Evolutionary conservation across 176 grass and related monocot genomes (phyloP).

Genomic region (Phyllostachys edulis): DNA sequence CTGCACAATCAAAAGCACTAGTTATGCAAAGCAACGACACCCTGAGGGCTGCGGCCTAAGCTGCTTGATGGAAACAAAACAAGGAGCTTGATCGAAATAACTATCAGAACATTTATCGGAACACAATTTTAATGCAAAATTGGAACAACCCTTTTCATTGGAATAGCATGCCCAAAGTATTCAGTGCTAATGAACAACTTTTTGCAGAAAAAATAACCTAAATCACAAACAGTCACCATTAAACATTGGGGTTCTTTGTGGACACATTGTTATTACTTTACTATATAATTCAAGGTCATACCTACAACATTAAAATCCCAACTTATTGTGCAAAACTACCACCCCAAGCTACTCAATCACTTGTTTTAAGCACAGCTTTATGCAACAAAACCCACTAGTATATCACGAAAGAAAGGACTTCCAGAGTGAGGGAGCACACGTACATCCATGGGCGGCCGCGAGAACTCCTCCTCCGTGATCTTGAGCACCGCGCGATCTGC

Average conservation of each 20-base stretch:
- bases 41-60: neutral
- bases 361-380: neutral
- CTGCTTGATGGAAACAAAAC: neutral
- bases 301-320: neutral
- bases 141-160: neutral
- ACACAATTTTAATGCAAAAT: neutral
- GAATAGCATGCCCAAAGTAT: neutral
- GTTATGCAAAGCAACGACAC: constrained; percentile 11
- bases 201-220: neutral
- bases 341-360: neutral
- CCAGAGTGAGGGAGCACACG: neutral
- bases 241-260: neutral
- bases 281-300: neutral
- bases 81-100: neutral
- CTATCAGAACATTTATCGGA: neutral
- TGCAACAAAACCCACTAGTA: neutral
- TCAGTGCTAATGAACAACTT: neutral
- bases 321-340: neutral
- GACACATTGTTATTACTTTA: neutral
- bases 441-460: constrained; percentile 61
- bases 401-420: neutral
- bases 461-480: constrained; percentile 94
- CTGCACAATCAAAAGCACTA: constrained; percentile 29
- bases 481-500: constrained; percentile 78
- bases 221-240: neutral